Base-by-base conservation (phyloP, 139 green algal genomes). In the Chlorella sp. region DNA sequence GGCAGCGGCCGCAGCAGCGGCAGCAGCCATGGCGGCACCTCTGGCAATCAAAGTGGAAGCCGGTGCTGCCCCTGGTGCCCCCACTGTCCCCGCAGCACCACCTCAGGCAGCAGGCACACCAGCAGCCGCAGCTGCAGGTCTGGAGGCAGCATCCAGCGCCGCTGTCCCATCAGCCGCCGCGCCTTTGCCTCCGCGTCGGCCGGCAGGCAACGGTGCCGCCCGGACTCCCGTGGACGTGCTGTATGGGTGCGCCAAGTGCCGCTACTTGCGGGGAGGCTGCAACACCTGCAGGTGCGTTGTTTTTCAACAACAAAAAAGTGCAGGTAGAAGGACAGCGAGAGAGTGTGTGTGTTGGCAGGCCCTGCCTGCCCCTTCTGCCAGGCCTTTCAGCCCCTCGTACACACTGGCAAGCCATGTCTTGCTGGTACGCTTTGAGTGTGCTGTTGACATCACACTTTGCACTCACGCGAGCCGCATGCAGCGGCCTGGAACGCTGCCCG, bases 171-270 rank as follows among this genome's bases (percentile, higher is more conserved):
- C 32, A n/a, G 37, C 71, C 32, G 34, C 19, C 22, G 24, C 36
- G 78, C 78, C 42, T 14, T 39, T 83, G 39, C 78, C 78, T n/a
- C 39, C 78, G 1, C 2, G 71, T 30, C 71, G 30, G 32, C 30
- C 71, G 24, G 0, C 71, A 21, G 71, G 19, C 26, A 34, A 34
- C 68, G 68, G 71, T 30, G 16, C 30, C 32, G 71, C 32, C 71
- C 34, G 71, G 28, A 19, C 80, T 34, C 15, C 57, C 5, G 77
- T 82, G 68, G 93, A 95, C 79, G 78, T 90, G 61, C 87, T 95
- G 42, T 88, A 89, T 32, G 93, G 92, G 28, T 95, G 93, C 91
- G 85, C 66, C 71, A 94, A 93, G 84, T 95, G 93, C 90, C 88
- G 91, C 40, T 95, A 93, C 78, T 39, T 81, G 68, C 64, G 83